Conservation (phyloP, 2,329 filamentous ascomycete genomes). For the Pseudogymnoascus verrucosus region DNA sequence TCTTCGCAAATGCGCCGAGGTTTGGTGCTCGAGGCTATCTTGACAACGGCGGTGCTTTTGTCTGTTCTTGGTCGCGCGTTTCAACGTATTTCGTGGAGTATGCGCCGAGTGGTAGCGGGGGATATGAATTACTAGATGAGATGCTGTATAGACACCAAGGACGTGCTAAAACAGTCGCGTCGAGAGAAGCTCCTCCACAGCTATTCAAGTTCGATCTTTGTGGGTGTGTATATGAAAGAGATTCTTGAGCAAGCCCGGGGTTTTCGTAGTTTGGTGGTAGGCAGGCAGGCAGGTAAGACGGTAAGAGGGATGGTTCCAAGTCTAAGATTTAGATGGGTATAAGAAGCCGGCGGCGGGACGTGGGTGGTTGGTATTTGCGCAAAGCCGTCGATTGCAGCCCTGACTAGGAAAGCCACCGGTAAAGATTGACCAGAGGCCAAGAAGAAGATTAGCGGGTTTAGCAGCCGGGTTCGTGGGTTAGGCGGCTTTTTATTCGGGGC, state of each 20-base stretch:
- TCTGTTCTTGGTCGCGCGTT: slow-evolving; percentile 9
- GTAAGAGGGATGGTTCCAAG: background rate
- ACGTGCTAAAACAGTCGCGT: slow-evolving; percentile 24
- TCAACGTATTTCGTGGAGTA: slow-evolving; percentile 7
- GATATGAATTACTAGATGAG: slow-evolving; percentile 14
- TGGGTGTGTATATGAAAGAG: background rate
- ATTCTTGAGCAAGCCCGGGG: background rate
- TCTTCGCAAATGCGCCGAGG: slow-evolving; percentile 23
- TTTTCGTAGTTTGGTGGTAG: background rate
- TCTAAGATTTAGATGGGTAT: background rate
- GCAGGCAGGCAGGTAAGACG: background rate
- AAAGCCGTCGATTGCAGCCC: background rate
- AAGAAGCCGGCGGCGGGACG: slow-evolving; percentile 3
- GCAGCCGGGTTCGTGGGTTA: slow-evolving; percentile 3
- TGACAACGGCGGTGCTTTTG: slow-evolving; percentile 13
- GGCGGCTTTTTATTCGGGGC: background rate
- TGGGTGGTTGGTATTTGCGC: slow-evolving; percentile 1
- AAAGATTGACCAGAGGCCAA: slow-evolving; percentile 3
- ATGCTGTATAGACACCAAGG: slow-evolving; percentile 26
- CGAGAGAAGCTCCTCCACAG: background rate
- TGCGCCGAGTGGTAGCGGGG: background rate
- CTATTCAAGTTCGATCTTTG: background rate
- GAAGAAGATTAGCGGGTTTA: slow-evolving; percentile 3
- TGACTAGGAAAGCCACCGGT: slow-evolving; percentile 6
- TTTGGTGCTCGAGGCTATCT: slow-evolving; percentile 23